Base-by-base conservation (phyloP, 2,329 filamentous ascomycete species). In the Domatiomyces catenatus region DNA sequence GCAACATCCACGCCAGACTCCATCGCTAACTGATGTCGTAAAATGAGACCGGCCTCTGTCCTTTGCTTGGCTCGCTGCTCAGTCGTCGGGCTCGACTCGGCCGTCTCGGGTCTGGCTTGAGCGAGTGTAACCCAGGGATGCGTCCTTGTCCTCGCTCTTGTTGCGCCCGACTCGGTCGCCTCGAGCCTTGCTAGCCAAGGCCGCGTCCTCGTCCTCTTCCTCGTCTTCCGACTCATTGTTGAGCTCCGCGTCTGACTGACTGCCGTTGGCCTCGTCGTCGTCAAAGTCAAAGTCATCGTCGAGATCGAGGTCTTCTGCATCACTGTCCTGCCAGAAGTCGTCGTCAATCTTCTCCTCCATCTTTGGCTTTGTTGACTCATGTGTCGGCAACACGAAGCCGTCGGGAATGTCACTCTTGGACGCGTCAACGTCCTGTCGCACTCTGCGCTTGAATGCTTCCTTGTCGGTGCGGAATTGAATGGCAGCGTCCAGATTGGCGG, bases 401-500 rank as follows among this genome's bases (percentile, higher is more conserved):
- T 71, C 69, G 0, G 92, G 90, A 2, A 94, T 87, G 62, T 94
- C 86, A 56, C 75, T 70, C 68, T 86, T 86, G 10, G 86, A 89
- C 45, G 70, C 71, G 56, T 84, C 80, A 3, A 92, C 83, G 28
- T 87, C 78, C 44, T 79, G 76, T 55, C 70, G 74, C 1, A 90
- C 86, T 59, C 75, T 75, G 44, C 71, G 68, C 62, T 86, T 80
- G 72, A 94, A 98, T 28, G 72, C 67, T 1, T 73, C 71, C 0
- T 80, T 79, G 28, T 82, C 69, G 59, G 89, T 86, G 53, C 90
- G 81, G 61, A 93, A 83, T 72, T 88, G 77, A 20, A 95, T 83
- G 51, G 86, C 80, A 1, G 92, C 90, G 59, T 96, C 90, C 50
- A 96, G 89, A 64, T 96, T 96, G 56, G 90, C 92, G 0, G 92